Base-by-base conservation (phyloP, 208 protist species). In the Leptomonas pyrrhocoris region DNA sequence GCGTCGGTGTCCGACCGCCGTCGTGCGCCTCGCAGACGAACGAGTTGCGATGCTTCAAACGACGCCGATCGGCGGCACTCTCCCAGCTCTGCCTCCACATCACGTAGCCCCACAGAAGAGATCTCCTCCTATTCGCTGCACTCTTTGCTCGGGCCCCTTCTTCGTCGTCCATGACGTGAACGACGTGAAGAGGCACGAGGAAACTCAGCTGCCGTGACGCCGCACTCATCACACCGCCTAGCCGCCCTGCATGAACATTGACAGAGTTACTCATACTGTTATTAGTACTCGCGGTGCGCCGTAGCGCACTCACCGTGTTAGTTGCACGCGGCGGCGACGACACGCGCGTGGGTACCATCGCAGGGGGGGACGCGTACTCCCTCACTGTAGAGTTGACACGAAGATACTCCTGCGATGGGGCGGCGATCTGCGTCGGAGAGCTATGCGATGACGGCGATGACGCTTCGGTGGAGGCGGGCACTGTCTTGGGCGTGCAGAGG, bases 51-150 rank as follows among this genome's bases (percentile, higher is more conserved):
- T 34, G 50, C 16, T 30, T 38, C 27, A 70, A 28, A 19, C 56
- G 66, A 21, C 76, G 76, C 5, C 60, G 66, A 12, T 40, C 31
- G 31, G 62, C 49, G 9, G 76, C 76, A 21, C 45, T 27, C 27
- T 77, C 71, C 71, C 71, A 77, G 4, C 36, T 31, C 63, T 68
- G 71, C 40, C 71, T 62, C 71, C 71, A 77, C 34, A 63, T 43
- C 36, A 66, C 38, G 51, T 71, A 77, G 11, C 42, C 28, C 71
- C 71, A 77, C 56, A 60, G 23, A 2, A 61, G 64, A 28, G 16
- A 38, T 30, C 25, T 2, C 36, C 55, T 25, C 27, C 13, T 34
- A 11, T 43, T 28, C 23, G 45, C 25, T 21, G 31, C 13, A 36
- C 40, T 56, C 55, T 13, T 43, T 15, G 34, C 51, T n/a, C 30